Percentiles rank a stretch among this genome's conserved stretches.
These are phyloP conservation scores for Scheffersomyces quercinus DNA, from an alignment of 1,139 yeast species.

Conservation along the genomic window DNA sequence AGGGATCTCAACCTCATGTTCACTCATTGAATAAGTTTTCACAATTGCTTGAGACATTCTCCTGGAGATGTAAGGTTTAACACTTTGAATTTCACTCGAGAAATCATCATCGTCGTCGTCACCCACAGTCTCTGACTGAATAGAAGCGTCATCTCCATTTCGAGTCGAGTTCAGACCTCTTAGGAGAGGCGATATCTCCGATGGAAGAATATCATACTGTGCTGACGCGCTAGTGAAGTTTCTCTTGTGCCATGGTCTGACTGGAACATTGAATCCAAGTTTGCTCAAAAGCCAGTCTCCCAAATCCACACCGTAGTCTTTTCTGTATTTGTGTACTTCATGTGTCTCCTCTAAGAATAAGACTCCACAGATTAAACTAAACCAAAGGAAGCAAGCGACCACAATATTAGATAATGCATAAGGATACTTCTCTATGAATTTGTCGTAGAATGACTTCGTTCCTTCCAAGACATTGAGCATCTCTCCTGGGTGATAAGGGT, in stretches of 20 bases:
- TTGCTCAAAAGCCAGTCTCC: slow-evolving; percentile 45
- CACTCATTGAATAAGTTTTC: slow-evolving; percentile 36
- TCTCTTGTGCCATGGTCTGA: slow-evolving; percentile 31
- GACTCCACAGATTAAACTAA: slow-evolving; percentile 41
- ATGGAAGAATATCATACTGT: background rate
- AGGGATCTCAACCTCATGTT: slow-evolving; percentile 2
- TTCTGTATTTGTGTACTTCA: slow-evolving; percentile 35
- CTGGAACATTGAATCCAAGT: slow-evolving; percentile 31
- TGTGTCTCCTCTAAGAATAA: slow-evolving; percentile 65
- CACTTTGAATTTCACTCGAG: slow-evolving; percentile 17
- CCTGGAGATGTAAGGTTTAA: slow-evolving; percentile 29
- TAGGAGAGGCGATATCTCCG: background rate
- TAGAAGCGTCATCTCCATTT: background rate
- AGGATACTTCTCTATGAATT: slow-evolving; percentile 44
- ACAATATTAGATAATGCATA: slow-evolving; percentile 61
- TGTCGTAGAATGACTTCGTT: slow-evolving; percentile 12
- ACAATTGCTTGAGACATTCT: slow-evolving; percentile 40
- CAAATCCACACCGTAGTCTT: slow-evolving; percentile 51
- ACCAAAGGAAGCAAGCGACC: slow-evolving; percentile 42
- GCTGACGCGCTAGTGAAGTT: background rate
- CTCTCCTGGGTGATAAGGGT: slow-evolving; percentile 4
- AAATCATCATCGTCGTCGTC: slow-evolving; percentile 11
- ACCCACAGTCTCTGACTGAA: background rate
- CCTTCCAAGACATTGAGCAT: background rate
- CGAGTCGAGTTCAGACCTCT: background rate